Conservation (phyloP, 2,329 filamentous ascomycete species). For the Aspergillus udagawae region DNA sequence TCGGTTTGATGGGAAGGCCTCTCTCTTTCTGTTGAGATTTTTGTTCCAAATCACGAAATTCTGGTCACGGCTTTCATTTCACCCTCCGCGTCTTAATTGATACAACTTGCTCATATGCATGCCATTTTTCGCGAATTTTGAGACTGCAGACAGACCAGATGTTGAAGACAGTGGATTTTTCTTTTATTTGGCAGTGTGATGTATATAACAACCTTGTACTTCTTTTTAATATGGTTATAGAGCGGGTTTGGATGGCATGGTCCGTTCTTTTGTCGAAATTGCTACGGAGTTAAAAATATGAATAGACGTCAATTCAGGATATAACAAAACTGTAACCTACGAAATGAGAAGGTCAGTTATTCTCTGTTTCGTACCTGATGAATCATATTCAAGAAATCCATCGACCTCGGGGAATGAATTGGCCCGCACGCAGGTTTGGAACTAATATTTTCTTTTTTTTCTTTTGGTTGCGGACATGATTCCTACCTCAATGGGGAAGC, state of each 20-base stretch:
- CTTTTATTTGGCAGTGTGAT: constrained; percentile 10
- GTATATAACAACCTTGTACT: constrained; percentile 25
- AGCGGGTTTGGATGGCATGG: constrained; percentile 7
- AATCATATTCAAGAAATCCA: no score
- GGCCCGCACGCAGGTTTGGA: background rate
- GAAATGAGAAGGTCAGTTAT: background rate
- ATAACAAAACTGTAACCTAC: background rate
- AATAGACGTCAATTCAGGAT: background rate
- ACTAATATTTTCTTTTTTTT: background rate
- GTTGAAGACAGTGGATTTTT: background rate
- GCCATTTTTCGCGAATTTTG: background rate
- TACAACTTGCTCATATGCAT: background rate
- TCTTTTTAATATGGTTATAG: constrained; percentile 17
- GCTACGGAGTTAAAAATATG: background rate
- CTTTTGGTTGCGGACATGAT: background rate
- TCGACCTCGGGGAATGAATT: background rate
- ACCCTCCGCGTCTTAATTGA: background rate
- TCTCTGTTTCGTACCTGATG: background rate
- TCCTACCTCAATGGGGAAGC: background rate
- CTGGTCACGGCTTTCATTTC: background rate
- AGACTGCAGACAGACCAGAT: background rate
- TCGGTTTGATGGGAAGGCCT: background rate
- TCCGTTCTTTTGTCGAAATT: background rate
- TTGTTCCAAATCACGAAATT: background rate
- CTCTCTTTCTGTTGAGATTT: background rate